Evolutionary conservation across 176 grass and related monocot genomes (phyloP).

Genomic region (Stipa capillata): DNA sequence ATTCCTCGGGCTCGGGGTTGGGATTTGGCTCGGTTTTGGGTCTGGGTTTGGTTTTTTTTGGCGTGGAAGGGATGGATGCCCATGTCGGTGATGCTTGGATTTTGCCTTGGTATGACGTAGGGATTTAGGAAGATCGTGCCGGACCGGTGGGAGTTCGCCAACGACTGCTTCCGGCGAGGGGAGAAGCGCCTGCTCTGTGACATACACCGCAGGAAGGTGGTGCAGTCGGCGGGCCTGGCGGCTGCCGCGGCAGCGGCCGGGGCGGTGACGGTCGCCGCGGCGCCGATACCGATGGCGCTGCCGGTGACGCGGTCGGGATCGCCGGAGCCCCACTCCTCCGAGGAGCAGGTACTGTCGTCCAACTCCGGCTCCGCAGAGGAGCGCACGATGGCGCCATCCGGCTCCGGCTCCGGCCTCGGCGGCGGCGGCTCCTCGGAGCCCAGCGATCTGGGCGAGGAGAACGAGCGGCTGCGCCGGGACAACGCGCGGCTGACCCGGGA

Average conservation of each 20-base stretch:
- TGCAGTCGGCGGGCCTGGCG: not conserved
- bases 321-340: conserved; percentile 34
- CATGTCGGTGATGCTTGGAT: conserved; percentile 20
- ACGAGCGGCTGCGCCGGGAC: conserved; percentile 56
- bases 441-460: conserved; percentile 60
- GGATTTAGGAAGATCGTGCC: conserved; percentile 88
- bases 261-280: conserved; percentile 28
- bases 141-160: conserved; percentile 86
- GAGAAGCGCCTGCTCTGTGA: conserved; percentile 65
- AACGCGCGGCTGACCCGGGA: conserved; percentile 69
- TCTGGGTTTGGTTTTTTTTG: no score
- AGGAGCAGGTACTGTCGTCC: conserved; percentile 74
- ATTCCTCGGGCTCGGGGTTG: not conserved
- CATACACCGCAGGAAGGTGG: conserved; percentile 72
- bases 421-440: not conserved
- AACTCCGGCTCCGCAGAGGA: conserved; percentile 32
- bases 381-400: not conserved
- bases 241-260: not conserved
- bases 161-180: conserved; percentile 68
- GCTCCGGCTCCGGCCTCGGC: conserved; percentile 19
- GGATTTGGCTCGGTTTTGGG: not conserved
- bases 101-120: conserved; percentile 46
- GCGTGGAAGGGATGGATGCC: not conserved
- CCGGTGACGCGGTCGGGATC: conserved; percentile 32
- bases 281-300: conserved; percentile 51